A percentile compares a stretch with the other conserved stretches of the same genome.
These are phyloP conservation scores for Neodidymelliopsis sp. DNA, from an alignment of 2,329 filamentous ascomycete species.

Conservation along the genomic window DNA sequence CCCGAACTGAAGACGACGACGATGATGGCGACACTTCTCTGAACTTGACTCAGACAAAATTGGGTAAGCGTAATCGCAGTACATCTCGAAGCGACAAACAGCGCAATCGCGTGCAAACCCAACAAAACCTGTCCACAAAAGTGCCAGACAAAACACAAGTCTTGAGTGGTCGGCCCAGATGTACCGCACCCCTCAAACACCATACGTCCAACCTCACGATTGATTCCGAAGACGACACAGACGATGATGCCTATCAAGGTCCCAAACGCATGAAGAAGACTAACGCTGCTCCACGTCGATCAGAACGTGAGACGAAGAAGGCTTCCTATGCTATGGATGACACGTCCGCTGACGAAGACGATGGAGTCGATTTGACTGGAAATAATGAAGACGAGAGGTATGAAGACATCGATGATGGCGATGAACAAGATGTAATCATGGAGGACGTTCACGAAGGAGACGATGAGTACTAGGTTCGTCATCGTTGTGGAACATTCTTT, in stretches of 20 bases:
- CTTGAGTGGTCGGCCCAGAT: too few species aligned
- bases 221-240: not conserved
- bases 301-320: not conserved
- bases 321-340: not conserved
- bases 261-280: constrained; percentile 3
- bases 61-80: not conserved
- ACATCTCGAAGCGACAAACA: not conserved
- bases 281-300: constrained; percentile 3
- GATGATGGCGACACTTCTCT: not conserved
- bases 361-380: too few species aligned
- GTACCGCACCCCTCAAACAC: too few species aligned
- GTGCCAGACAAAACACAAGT: not conserved
- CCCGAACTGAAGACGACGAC: not conserved
- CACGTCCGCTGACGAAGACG: not conserved
- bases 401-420: not conserved
- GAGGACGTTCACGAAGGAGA: not conserved
- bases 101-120: not conserved
- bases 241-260: constrained; percentile 3
- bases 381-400: not conserved
- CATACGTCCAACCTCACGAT: too few species aligned
- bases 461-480: not conserved
- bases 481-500: too few species aligned
- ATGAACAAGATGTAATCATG: not conserved
- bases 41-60: too few species aligned
- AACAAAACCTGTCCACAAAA: not conserved